phyloP scores from a whole-genome alignment of 495 filamentous ascomycete species.

The Tuber melanosporum region DNA sequence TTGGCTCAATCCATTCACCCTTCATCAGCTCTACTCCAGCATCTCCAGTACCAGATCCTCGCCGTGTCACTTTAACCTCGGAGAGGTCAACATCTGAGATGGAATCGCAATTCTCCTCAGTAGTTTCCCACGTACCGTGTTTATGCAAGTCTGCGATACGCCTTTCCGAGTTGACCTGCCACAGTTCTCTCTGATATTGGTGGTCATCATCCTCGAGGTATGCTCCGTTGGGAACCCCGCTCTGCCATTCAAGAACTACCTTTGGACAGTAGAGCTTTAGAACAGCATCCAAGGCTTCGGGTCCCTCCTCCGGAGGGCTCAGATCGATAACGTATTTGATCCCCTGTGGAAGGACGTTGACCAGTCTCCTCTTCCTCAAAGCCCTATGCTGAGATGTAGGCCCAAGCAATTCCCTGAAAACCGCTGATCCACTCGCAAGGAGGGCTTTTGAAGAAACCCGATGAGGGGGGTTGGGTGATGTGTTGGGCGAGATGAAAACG shows the following conservation, averaged over 20 bases:
- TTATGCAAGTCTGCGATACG: neutral
- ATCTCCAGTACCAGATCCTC: neutral
- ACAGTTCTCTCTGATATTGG: neutral
- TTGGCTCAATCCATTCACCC: neutral
- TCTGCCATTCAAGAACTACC: conserved; percentile 47
- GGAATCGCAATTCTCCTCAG: conserved; percentile 2
- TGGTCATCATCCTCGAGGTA: conserved; percentile 27
- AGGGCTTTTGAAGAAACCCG: conserved; percentile 27
- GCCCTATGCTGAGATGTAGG: conserved; percentile 43
- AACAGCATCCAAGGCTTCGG: conserved; percentile 50
- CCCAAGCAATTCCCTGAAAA: conserved; percentile 45
- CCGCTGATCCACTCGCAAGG: conserved; percentile 42
- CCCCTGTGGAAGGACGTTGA: conserved; percentile 40
- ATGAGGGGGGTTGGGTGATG: conserved; percentile 22
- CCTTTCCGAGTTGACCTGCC: neutral
- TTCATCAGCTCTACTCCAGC: neutral
- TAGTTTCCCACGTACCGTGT: neutral
- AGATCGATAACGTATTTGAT: conserved; percentile 53
- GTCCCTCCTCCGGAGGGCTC: conserved; percentile 51
- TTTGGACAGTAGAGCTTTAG: conserved; percentile 51
- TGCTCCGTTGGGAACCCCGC: conserved; percentile 10
- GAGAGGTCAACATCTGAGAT: neutral
- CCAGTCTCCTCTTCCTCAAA: conserved; percentile 37
- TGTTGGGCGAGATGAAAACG: conserved; percentile 19
- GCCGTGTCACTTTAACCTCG: neutral